Conservation (phyloP, 2,329 filamentous ascomycete genomes). For the Penicillium sp. region DNA sequence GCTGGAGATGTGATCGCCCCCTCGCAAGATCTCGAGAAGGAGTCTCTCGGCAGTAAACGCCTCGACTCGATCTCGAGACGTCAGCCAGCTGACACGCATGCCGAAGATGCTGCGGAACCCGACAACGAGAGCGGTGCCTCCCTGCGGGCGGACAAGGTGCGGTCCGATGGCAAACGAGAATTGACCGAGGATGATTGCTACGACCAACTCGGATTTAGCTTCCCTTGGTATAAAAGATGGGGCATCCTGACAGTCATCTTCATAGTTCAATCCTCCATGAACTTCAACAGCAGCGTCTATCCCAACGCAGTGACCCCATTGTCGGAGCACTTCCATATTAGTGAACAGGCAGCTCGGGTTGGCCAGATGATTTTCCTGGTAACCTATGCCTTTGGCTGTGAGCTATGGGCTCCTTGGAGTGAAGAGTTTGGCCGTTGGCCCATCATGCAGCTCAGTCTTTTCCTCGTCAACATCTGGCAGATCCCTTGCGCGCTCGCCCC, state of each 20-base stretch:
- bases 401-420: conserved; percentile 78
- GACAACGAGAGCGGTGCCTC: not conserved
- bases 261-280: conserved; percentile 68
- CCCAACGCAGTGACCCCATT: conserved; percentile 63
- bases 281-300: conserved; percentile 69
- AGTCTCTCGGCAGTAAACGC: not conserved
- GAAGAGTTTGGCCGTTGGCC: conserved; percentile 74
- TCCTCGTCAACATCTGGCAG: conserved; percentile 72
- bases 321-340: conserved; percentile 61
- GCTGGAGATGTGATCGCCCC: not conserved
- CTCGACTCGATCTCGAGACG: not conserved
- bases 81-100: not conserved
- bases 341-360: conserved; percentile 61
- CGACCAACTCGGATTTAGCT: conserved; percentile 60
- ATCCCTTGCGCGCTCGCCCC: conserved; percentile 65
- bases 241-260: conserved; percentile 67
- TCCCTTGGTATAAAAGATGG: conserved; percentile 64
- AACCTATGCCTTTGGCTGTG: conserved; percentile 74
- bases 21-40: not conserved
- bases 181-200: conserved; percentile 57
- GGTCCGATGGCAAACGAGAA: conserved; percentile 3
- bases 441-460: conserved; percentile 66
- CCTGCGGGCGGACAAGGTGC: not conserved
- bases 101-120: not conserved
- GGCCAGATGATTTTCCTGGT: conserved; percentile 73